Conservation (phyloP, 2,329 filamentous ascomycete species). For the Talaromyces marneffei region DNA sequence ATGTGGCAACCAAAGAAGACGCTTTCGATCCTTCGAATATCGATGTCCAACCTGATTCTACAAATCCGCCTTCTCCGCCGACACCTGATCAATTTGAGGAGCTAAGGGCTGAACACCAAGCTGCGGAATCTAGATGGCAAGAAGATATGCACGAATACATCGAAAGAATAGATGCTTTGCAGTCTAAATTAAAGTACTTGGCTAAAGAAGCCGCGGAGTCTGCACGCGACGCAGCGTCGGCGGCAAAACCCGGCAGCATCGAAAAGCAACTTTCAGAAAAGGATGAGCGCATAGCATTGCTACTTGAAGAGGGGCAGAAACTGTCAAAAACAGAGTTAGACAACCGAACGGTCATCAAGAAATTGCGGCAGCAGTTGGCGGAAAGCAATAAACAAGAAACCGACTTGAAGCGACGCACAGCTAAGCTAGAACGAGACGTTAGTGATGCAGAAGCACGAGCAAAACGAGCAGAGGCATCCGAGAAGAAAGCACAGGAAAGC, state of each 20-base stretch:
- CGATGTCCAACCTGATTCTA: background rate
- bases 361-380: conserved; percentile 53
- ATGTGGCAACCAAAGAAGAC: background rate
- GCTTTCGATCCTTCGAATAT: background rate
- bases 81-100: conserved; percentile 32
- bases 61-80: background rate
- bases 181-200: conserved; percentile 85
- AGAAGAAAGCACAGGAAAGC: conserved; percentile 53
- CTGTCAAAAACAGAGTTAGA: conserved; percentile 82
- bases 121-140: conserved; percentile 57
- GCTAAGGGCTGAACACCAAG: conserved; percentile 47
- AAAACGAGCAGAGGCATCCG: conserved; percentile 54
- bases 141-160: conserved; percentile 79
- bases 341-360: conserved; percentile 75
- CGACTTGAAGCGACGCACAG: conserved; percentile 50
- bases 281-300: conserved; percentile 78
- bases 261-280: conserved; percentile 83
- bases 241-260: conserved; percentile 57
- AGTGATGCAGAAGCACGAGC: conserved; percentile 49
- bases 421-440: conserved; percentile 54
- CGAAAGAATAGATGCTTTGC: conserved; percentile 85
- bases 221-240: conserved; percentile 62
- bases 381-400: conserved; percentile 49
- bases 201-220: conserved; percentile 71
- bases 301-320: conserved; percentile 89